These are phyloP conservation scores for Lycium barbarum DNA, from an alignment of 257 asterid species.

Conservation along the genomic window DNA sequence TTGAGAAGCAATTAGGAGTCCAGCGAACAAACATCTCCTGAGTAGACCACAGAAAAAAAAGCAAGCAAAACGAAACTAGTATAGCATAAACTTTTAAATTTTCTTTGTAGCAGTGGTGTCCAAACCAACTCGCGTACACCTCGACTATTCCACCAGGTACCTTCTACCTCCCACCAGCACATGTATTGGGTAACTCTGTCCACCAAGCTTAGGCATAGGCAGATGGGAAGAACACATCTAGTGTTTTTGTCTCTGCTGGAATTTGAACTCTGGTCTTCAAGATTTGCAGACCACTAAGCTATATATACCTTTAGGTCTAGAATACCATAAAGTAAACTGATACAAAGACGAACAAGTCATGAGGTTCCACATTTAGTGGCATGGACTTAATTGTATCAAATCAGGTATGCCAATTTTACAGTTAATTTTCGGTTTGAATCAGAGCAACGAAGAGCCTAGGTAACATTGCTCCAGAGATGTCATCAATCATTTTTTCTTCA, in stretches of 20 bases:
- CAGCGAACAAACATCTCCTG: neutral
- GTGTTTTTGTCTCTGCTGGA: neutral
- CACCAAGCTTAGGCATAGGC: neutral
- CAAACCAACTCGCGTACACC: slow-evolving; percentile 3
- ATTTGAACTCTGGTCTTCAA: slow-evolving; percentile 9
- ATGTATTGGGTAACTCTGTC: slow-evolving; percentile 20
- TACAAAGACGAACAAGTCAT: slow-evolving; percentile 16
- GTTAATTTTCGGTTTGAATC: slow-evolving; percentile 20
- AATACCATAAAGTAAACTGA: neutral
- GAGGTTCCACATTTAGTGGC: slow-evolving; percentile 6
- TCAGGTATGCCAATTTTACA: neutral
- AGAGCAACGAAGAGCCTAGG: neutral
- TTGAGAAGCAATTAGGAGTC: neutral
- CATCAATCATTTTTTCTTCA: neutral
- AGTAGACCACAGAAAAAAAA: neutral
- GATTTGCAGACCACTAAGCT: neutral
- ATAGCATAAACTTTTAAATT: neutral
- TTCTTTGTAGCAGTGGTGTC: neutral
- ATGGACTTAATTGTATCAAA: slow-evolving; percentile 18
- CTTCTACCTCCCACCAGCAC: neutral
- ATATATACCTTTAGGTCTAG: neutral
- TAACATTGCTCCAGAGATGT: slow-evolving; percentile 21
- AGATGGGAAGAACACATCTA: neutral
- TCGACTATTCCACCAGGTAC: neutral
- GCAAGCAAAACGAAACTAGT: neutral